Percentiles rank a stretch among this genome's conserved stretches.
Evolutionary conservation across 139 green algal species (phyloP).

Genomic region (Volvox africanus): DNA sequence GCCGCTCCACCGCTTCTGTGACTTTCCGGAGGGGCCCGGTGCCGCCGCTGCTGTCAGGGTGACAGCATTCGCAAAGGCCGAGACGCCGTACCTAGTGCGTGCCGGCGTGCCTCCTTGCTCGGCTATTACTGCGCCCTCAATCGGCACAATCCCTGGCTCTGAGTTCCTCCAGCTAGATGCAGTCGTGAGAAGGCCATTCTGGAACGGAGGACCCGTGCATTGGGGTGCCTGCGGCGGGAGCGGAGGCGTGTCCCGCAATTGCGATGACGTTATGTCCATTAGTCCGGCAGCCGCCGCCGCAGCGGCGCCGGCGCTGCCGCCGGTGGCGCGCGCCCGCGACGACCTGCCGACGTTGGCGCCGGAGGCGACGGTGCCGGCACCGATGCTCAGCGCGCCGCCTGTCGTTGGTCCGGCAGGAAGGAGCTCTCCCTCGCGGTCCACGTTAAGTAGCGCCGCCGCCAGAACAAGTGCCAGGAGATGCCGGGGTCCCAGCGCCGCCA

Average conservation of each 20-base stretch:
- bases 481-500: slow-evolving; percentile 10
- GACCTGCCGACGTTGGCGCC: not conserved
- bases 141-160: no score
- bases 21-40: not conserved
- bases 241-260: not conserved
- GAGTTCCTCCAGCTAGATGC: no score
- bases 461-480: slow-evolving; percentile 30
- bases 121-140: no score
- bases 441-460: slow-evolving; percentile 26
- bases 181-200: no score
- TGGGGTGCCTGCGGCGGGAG: not conserved
- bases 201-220: not conserved
- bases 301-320: not conserved
- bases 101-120: no score
- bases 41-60: not conserved
- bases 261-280: not conserved
- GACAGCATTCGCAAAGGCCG: no score
- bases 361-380: not conserved
- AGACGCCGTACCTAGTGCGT: no score
- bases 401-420: no score
- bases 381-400: not conserved
- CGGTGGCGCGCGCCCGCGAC: not conserved
- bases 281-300: not conserved
- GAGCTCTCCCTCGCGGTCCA: slow-evolving; percentile 6
- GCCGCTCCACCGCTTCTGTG: not conserved